phyloP scores from a whole-genome alignment of 1,284 basidiomycete species.

The Cryptococcus sp. region DNA sequence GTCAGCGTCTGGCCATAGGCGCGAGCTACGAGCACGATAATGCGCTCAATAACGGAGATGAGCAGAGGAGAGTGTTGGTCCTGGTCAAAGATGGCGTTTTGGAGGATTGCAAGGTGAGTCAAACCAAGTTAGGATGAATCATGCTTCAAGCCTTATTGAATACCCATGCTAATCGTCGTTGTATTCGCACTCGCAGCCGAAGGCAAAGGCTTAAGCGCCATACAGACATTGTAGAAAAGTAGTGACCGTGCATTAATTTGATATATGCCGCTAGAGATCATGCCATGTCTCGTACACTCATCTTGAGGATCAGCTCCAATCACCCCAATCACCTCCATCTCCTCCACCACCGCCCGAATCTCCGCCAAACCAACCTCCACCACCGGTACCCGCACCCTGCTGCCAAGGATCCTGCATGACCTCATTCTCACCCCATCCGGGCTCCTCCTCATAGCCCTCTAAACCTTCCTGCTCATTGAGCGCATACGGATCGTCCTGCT shows the following conservation, averaged over 20 bases:
- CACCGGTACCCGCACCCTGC: constrained; percentile 20
- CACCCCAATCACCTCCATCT: constrained; percentile 32
- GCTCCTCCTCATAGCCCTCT: constrained; percentile 27
- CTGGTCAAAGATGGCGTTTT: constrained; percentile 53
- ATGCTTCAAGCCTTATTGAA: too few relatives aligned
- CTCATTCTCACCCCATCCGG: constrained; percentile 28
- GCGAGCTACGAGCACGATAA: constrained; percentile 87
- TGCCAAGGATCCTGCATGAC: constrained; percentile 44
- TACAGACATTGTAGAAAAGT: neutral
- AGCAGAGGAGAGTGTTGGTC: constrained; percentile 42
- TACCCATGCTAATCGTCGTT: too few relatives aligned
- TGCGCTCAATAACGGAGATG: constrained; percentile 55
- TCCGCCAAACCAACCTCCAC: constrained; percentile 27
- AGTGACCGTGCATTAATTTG: neutral
- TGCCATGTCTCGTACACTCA: neutral
- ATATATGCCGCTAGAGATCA: neutral
- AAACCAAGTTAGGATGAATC: too few relatives aligned
- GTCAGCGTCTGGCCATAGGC: constrained; percentile 75
- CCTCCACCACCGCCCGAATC: constrained; percentile 29
- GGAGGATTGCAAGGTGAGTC: constrained; percentile 53
- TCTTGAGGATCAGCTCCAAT: constrained; percentile 24
- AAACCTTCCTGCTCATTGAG: constrained; percentile 8
- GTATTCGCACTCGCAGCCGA: constrained; percentile 37
- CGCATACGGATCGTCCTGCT: constrained; percentile 8
- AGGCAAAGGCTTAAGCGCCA: constrained; percentile 32